Conservation (phyloP, 805 yeast species). For the Deakozyma indianensis region DNA sequence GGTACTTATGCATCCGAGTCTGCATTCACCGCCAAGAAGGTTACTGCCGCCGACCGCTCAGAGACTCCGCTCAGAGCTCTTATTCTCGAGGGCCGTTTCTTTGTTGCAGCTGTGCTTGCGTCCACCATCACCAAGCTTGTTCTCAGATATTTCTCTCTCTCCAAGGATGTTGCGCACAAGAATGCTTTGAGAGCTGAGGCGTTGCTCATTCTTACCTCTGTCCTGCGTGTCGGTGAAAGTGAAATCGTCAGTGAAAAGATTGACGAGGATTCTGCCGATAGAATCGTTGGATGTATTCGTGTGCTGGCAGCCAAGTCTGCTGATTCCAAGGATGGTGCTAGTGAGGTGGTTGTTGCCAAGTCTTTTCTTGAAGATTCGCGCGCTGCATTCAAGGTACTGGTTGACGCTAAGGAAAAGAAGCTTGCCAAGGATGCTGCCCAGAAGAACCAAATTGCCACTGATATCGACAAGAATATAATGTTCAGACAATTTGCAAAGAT, state of each 20-base stretch:
- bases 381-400: slow-evolving; percentile 64
- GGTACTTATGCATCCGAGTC: slow-evolving; percentile 97
- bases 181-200: slow-evolving; percentile 94
- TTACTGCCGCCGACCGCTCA: slow-evolving; percentile 22
- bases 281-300: slow-evolving; percentile 77
- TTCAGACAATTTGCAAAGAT: slow-evolving; percentile 64
- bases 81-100: slow-evolving; percentile 77
- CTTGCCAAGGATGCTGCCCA: slow-evolving; percentile 42
- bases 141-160: slow-evolving; percentile 50
- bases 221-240: slow-evolving; percentile 76
- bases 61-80: slow-evolving; percentile 67
- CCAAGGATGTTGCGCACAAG: slow-evolving; percentile 34
- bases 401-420: slow-evolving; percentile 42
- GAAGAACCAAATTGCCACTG: slow-evolving; percentile 49
- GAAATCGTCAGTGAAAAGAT: slow-evolving; percentile 54
- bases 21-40: slow-evolving; percentile 42
- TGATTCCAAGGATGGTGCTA: slow-evolving; percentile 27
- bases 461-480: slow-evolving; percentile 60
- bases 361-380: slow-evolving; percentile 83
- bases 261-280: slow-evolving; percentile 94
- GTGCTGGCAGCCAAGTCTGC: slow-evolving; percentile 33
- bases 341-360: slow-evolving; percentile 35
- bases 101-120: slow-evolving; percentile 75
- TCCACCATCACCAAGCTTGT: slow-evolving; percentile 82
- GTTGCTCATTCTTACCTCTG: slow-evolving; percentile 78